Conservation (phyloP, 2,329 filamentous ascomycete genomes). For the Cephalotrichum gorgonifer region DNA sequence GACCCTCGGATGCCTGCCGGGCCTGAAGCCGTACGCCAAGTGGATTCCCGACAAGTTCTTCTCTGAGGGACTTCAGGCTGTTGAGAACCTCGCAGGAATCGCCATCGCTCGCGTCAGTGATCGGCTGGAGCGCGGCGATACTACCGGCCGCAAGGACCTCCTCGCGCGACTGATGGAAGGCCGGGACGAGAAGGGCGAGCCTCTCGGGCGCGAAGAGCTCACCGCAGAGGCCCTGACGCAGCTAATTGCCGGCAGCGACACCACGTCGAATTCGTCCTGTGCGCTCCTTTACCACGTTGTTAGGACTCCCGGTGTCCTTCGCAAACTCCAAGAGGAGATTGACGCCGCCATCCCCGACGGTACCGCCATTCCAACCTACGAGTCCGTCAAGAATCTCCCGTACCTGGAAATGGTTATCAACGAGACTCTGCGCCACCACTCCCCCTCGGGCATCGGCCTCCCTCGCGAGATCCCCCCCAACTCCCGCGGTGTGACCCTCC, state of each 20-base stretch:
- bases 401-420: conserved; percentile 70
- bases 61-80: conserved; percentile 59
- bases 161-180: conserved; percentile 79
- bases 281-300: conserved; percentile 71
- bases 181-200: conserved; percentile 67
- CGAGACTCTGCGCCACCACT: conserved; percentile 80
- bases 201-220: conserved; percentile 66
- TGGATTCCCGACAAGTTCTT: conserved; percentile 80
- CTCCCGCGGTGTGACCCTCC: conserved; percentile 52
- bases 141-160: conserved; percentile 63
- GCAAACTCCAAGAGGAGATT: conserved; percentile 65
- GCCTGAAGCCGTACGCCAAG: conserved; percentile 67
- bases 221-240: conserved; percentile 86
- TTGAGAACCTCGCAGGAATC: conserved; percentile 76
- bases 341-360: conserved; percentile 56
- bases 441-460: conserved; percentile 75
- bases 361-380: conserved; percentile 57
- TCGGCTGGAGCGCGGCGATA: conserved; percentile 58
- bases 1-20: conserved; percentile 64
- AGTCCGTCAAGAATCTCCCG: conserved; percentile 62
- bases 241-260: conserved; percentile 71
- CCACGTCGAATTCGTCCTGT: conserved; percentile 71
- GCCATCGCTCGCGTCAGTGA: conserved; percentile 72
- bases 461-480: conserved; percentile 61
- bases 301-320: conserved; percentile 57